Conservation (phyloP, 2,329 filamentous ascomycete species). For the Salinomyces thailandicus region DNA sequence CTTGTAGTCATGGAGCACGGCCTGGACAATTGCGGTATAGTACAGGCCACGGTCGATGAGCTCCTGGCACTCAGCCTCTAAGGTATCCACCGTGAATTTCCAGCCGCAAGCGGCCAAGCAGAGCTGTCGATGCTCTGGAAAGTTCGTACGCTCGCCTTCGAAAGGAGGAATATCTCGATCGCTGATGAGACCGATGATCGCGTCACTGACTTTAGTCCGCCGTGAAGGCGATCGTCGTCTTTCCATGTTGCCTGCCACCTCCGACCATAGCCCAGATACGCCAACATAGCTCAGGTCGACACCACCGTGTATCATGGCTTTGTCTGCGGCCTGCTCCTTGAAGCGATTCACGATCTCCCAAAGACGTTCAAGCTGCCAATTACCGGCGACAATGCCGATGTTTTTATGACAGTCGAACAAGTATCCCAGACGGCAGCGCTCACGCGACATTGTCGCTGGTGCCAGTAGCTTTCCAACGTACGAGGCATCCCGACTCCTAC, state of each 20-base stretch:
- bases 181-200: slow-evolving; percentile 54
- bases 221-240: slow-evolving; percentile 3
- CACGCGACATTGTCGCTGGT: slow-evolving; percentile 32
- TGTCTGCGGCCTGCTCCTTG: slow-evolving; percentile 52
- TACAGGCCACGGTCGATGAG: slow-evolving; percentile 47
- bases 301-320: slow-evolving; percentile 58
- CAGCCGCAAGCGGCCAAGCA: slow-evolving; percentile 66
- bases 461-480: slow-evolving; percentile 16
- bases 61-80: slow-evolving; percentile 38
- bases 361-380: slow-evolving; percentile 65
- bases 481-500: slow-evolving; percentile 6
- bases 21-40: slow-evolving; percentile 66
- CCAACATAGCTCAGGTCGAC: slow-evolving; percentile 69
- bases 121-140: slow-evolving; percentile 60
- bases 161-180: slow-evolving; percentile 53
- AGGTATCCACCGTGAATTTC: slow-evolving; percentile 48
- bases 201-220: slow-evolving; percentile 23
- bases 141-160: slow-evolving; percentile 52
- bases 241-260: slow-evolving; percentile 42
- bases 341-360: slow-evolving; percentile 66
- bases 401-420: slow-evolving; percentile 53
- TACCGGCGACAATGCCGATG: slow-evolving; percentile 55
- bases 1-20: slow-evolving; percentile 61
- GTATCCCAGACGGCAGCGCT: slow-evolving; percentile 48
- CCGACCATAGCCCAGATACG: slow-evolving; percentile 58